Base-by-base conservation (phyloP, 257 asterid species). In the Marsdenia floribunda region DNA sequence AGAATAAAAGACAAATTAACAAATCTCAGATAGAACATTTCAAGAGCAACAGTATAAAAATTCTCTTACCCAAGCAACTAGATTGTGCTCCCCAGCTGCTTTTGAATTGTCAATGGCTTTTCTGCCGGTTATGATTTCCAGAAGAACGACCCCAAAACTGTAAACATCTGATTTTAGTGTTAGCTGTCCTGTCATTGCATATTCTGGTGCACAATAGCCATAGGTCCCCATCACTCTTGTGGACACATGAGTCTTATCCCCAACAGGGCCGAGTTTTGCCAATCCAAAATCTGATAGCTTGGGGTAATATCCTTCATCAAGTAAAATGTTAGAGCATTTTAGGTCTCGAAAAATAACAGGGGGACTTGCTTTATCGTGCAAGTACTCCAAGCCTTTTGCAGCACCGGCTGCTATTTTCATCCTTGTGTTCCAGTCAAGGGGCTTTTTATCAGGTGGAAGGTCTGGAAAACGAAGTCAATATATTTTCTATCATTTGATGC, bases 121-220 rank as follows among this genome's bases (percentile, higher is more conserved):
- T 78, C 91, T 85, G 72, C 96, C 97, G 0, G 96, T 88, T 60
- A 91, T 89, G 50, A 91, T 87, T 81, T 91, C 96, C 21, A 91
- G 73, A 68, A 91, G 91, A 73, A 91, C 97, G 13, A 91, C 97
- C 44, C 97, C 97, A 3, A 86, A 91, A 70, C 96, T 91, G 58
- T 91, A 91, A 49, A 91, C 96, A 35, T 91, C 96, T 0, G 90
- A 85, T 74, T 87, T 91, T 68, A 88, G 73, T 5, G 97, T 85
- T 54, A 91, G 90, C 76, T 85, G 89, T 47, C 97, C 96, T 9
- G 89, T 86, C 91, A 89, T 87, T 67, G 89, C 91, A 74, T 91
- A 89, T 74, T 91, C 95, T 1, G 97, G 97, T 0, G 97, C 97
- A 76, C 97, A 89, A 80, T 91, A 91, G 15, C 95, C 97, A n/a